Base-by-base conservation (phyloP, 345 rosid species). In the Physaria fendleri region DNA sequence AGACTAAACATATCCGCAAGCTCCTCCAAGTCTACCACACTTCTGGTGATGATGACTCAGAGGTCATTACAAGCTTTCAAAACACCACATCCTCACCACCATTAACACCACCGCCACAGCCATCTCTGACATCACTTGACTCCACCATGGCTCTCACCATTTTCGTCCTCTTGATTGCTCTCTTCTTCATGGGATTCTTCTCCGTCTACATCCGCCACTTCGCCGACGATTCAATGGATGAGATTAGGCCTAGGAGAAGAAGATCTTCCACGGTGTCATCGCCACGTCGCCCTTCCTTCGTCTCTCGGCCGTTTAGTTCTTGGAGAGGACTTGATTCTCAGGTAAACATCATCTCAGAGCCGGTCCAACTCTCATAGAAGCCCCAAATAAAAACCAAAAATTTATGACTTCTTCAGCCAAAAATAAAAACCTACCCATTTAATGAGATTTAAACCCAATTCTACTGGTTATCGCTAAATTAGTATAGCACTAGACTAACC, bases 121-220 rank as follows among this genome's bases (percentile, higher is more conserved):
- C 44, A 21, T 13, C 5, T 49, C 8, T 47, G 16, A 10, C 68
- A 21, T 64, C 82, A n/a, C n/a, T n/a, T 28, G 79, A 74, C 33
- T 67, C 81, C 62, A 65, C 77, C 51, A 65, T 78, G 73, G 76
- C 73, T 35, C 64, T 82, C 53, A 74, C 81, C n/a, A 15, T 75
- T 53, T 59, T 85, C 15, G 29, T 77, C 72, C 77, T 80, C 52
- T 49, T 85, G 52, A 21, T 69, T 17, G 79, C 71, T 57, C 81
- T 85, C 51, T 73, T 79, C 81, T 74, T 80, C 76, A 62, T 80
- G 72, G 81, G 79, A n/a, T 77, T 78, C 67, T 72, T 82, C 66
- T 85, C 84, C 32, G 61, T 82, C 56, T 82, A 69, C 65, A 16
- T 85, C 73, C 82, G 82, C 39, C 74, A 71, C 34, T 56, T 77